phyloP scores from a whole-genome alignment of 2,329 filamentous ascomycete species.

The Dryadomyces quercus-mongolicae region DNA sequence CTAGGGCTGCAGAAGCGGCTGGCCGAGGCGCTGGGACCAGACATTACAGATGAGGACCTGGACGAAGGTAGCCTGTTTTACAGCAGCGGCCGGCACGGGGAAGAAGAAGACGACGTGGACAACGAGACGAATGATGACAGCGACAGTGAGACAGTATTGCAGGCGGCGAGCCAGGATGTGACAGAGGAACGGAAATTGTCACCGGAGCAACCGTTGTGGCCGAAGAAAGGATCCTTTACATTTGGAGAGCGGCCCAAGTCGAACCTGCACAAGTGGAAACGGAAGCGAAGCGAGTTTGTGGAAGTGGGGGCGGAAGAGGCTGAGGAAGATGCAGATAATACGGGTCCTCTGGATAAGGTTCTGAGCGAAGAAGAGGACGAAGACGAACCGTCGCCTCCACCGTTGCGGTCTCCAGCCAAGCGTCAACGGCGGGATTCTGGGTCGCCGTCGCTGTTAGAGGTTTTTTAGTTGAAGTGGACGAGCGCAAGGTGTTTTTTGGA shows the following conservation, averaged over 20 bases:
- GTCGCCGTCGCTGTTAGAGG: no score
- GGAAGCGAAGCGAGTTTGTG: background rate
- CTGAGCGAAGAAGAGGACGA: background rate
- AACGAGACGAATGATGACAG: background rate
- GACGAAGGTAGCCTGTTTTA: background rate
- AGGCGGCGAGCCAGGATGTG: background rate
- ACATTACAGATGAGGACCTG: conserved; percentile 30
- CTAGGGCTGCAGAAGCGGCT: conserved; percentile 43
- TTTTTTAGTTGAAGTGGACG: no score
- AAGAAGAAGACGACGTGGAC: background rate
- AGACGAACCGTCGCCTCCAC: background rate
- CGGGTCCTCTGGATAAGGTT: background rate
- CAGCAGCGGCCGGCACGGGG: background rate
- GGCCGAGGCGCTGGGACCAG: conserved; percentile 37
- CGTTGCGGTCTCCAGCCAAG: no score
- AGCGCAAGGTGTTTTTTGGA: no score
- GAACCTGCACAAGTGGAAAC: background rate
- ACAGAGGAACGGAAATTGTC: background rate
- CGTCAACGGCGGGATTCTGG: no score
- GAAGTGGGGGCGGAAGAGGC: background rate
- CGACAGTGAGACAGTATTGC: no score
- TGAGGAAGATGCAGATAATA: background rate
- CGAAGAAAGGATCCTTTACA: background rate
- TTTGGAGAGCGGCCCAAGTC: background rate
- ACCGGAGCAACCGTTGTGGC: no score